Percentiles rank a stretch among this genome's conserved stretches.
Evolutionary conservation across 176 grass and related monocot genomes (phyloP).

Genomic region (Triticum turgidum): DNA sequence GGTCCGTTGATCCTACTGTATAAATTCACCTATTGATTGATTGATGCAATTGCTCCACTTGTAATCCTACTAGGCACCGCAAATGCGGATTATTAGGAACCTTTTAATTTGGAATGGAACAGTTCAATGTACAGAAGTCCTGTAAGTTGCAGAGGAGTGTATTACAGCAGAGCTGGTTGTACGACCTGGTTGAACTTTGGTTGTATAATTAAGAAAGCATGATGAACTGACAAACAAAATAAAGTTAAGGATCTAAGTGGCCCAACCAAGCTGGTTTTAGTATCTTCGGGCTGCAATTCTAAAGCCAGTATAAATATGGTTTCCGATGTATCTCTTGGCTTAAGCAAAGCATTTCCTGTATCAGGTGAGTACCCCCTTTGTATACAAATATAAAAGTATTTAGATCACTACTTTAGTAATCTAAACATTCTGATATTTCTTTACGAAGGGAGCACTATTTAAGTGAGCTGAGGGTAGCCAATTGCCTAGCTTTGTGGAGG

Average conservation of each 20-base stretch:
- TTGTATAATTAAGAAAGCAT: neutral
- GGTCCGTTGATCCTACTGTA: too few relatives aligned
- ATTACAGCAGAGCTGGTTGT: neutral
- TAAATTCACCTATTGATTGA: constrained; percentile 5
- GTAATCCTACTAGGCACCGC: neutral
- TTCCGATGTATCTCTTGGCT: neutral
- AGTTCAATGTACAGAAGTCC: neutral
- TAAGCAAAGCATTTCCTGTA: neutral
- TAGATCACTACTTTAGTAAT: too few relatives aligned
- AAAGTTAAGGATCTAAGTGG: neutral
- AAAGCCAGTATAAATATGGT: neutral
- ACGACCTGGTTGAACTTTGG: neutral
- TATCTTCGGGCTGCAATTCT: neutral
- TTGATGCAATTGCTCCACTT: constrained; percentile 9
- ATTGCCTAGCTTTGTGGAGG: neutral
- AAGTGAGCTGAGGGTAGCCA: neutral
- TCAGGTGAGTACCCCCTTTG: neutral
- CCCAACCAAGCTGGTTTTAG: neutral
- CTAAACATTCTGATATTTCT: too few relatives aligned
- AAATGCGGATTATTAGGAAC: neutral
- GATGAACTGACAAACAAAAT: neutral
- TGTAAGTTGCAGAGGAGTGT: neutral
- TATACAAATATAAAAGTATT: too few relatives aligned
- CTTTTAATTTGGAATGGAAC: neutral
- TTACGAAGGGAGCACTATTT: too few relatives aligned